Evolutionary conservation across 2,329 filamentous ascomycete genomes (phyloP).

Genomic region (Aureobasidium sp.): DNA sequence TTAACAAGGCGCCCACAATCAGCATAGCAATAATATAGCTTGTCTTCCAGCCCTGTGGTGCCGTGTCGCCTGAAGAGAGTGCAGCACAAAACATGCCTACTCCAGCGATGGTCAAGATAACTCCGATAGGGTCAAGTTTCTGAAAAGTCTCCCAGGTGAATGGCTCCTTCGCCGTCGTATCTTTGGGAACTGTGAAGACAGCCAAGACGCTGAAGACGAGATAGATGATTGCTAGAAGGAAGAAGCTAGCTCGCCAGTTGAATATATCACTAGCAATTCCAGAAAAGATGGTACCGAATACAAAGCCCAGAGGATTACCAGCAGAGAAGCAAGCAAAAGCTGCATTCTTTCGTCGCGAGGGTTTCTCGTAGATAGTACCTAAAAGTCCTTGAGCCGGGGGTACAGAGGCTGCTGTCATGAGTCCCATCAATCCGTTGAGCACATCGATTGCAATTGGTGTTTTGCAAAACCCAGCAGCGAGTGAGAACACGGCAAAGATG

Average conservation of each 20-base stretch:
- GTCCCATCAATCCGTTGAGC: conserved; percentile 56
- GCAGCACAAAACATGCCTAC: conserved; percentile 59
- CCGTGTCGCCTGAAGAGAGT: conserved; percentile 49
- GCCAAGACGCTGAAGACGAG: conserved; percentile 52
- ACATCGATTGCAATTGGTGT: conserved; percentile 55
- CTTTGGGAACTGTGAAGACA: conserved; percentile 55
- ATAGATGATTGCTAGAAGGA: conserved; percentile 58
- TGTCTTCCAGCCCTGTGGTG: conserved; percentile 55
- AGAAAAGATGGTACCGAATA: conserved; percentile 53
- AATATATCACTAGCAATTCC: conserved; percentile 56
- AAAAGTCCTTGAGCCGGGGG: conserved; percentile 59
- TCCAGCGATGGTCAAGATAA: conserved; percentile 54
- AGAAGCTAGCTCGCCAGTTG: conserved; percentile 58
- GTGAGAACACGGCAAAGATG: conserved; percentile 50
- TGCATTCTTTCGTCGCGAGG: conserved; percentile 55
- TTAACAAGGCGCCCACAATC: conserved; percentile 50
- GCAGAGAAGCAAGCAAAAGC: conserved; percentile 58
- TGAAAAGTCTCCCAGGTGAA: conserved; percentile 44
- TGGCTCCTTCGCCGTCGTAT: conserved; percentile 41
- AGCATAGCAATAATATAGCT: conserved; percentile 57
- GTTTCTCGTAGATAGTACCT: conserved; percentile 56
- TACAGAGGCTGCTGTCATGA: conserved; percentile 57
- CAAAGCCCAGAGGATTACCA: conserved; percentile 52
- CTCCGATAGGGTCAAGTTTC: conserved; percentile 56
- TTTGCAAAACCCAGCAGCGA: conserved; percentile 55